phyloP scores from a whole-genome alignment of 2,329 filamentous ascomycete species.

The Bipolaris bicolor region DNA sequence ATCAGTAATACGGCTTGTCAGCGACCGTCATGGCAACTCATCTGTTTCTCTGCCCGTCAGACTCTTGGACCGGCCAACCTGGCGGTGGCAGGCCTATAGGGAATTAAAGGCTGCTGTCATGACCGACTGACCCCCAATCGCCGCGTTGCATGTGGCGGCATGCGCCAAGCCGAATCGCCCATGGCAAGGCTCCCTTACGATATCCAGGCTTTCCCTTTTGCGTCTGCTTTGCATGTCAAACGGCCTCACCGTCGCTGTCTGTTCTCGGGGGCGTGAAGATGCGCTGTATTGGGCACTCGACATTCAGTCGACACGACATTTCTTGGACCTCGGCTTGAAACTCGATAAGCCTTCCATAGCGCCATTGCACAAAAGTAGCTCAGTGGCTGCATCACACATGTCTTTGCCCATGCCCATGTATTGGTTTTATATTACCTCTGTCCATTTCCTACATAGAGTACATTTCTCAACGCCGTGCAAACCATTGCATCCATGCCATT shows the following conservation, averaged over 20 bases:
- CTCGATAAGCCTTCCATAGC: slow-evolving; percentile 21
- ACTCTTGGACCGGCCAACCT: slow-evolving; percentile 7
- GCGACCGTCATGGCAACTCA: slow-evolving; percentile 10
- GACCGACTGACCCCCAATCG: slow-evolving; percentile 28
- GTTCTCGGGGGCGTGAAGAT: slow-evolving; percentile 1
- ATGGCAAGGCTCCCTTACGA: slow-evolving; percentile 24
- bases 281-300: slow-evolving; percentile 14
- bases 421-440: slow-evolving; percentile 3
- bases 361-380: slow-evolving; percentile 17
- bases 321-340: slow-evolving; percentile 25
- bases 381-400: slow-evolving; percentile 19
- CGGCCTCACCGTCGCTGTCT: neutral
- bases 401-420: slow-evolving; percentile 7
- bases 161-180: slow-evolving; percentile 22
- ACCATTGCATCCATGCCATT: slow-evolving; percentile 8
- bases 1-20: slow-evolving; percentile 1
- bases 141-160: slow-evolving; percentile 34
- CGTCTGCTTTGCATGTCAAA: slow-evolving; percentile 16
- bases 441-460: slow-evolving; percentile 4
- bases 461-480: slow-evolving; percentile 16
- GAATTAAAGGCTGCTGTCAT: slow-evolving; percentile 32
- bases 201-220: slow-evolving; percentile 27
- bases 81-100: slow-evolving; percentile 22
- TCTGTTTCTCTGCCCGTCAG: slow-evolving; percentile 12
- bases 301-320: slow-evolving; percentile 4